Percentiles rank a stretch among this genome's conserved stretches.
Conservation (phyloP, 176 grass and related monocot genomes). For the Melocanna baccifera region DNA sequence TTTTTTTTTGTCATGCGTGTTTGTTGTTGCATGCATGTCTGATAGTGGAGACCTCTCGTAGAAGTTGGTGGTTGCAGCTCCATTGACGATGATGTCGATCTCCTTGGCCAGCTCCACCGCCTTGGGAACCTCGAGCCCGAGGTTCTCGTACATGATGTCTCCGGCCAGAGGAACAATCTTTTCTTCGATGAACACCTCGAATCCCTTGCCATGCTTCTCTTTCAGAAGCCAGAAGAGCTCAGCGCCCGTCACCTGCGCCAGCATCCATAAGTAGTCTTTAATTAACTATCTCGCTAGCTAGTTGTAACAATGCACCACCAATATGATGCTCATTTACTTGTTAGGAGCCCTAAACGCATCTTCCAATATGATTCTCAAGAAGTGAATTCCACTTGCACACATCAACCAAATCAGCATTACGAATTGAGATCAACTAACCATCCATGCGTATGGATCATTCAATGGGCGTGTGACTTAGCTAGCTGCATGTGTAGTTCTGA, state of each 20-base stretch:
- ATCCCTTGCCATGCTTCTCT: conserved; percentile 54
- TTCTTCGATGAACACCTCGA: conserved; percentile 41
- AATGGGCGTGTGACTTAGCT: conserved; percentile 8
- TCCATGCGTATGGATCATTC: background rate
- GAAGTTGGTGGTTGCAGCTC: conserved; percentile 73
- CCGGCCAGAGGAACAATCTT: conserved; percentile 69
- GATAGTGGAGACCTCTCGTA: conserved; percentile 43
- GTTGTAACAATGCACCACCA: background rate
- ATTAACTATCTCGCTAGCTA: background rate
- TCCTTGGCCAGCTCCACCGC: conserved; percentile 41
- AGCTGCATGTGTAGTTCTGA: background rate
- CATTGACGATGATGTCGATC: conserved; percentile 67
- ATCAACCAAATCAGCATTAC: background rate
- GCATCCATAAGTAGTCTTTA: background rate
- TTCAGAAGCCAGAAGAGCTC: conserved; percentile 65
- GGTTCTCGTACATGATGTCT: conserved; percentile 50
- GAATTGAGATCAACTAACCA: background rate
- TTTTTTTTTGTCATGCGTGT: background rate
- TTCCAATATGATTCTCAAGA: background rate
- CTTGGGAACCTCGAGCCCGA: conserved; percentile 47
- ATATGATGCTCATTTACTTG: background rate
- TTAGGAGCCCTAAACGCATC: background rate
- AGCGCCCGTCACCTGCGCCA: conserved; percentile 45
- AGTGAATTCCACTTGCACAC: background rate
- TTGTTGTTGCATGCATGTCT: background rate